Conservation (phyloP, 139 green algal species). For the Chlorella sp. region DNA sequence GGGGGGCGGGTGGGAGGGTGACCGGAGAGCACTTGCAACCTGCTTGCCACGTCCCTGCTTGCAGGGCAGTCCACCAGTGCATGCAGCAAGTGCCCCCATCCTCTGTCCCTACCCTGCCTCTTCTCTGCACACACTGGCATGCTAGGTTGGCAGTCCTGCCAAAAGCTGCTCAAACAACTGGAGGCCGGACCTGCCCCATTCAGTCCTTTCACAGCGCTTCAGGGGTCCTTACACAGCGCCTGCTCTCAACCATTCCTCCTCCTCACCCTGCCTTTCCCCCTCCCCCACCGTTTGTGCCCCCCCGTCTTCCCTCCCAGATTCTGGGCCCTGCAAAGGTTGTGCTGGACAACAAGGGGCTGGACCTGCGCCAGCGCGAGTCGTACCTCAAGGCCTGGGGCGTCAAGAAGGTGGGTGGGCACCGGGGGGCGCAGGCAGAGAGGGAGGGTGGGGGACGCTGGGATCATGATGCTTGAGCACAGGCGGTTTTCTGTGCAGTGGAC, state of each 20-base stretch:
- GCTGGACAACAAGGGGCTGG: slow-evolving; percentile 6
- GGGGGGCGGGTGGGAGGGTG: not conserved
- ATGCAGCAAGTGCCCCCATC: too few relatives aligned
- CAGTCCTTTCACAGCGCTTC: too few relatives aligned
- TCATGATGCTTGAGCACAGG: not conserved
- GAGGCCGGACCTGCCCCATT: too few relatives aligned
- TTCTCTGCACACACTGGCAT: too few relatives aligned
- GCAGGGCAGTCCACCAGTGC: too few relatives aligned
- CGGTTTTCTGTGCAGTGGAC: not conserved
- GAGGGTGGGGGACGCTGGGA: not conserved
- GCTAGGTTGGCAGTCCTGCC: too few relatives aligned
- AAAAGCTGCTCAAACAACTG: too few relatives aligned
- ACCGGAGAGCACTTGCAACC: too few relatives aligned
- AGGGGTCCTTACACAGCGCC: too few relatives aligned
- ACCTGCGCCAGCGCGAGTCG: not conserved
- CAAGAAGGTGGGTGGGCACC: slow-evolving; percentile 1
- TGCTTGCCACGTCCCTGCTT: too few relatives aligned
- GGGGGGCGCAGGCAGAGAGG: not conserved
- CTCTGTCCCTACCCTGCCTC: not conserved
- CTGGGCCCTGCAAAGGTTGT: slow-evolving; percentile 22
- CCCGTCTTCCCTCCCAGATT: not conserved
- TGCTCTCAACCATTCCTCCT: too few relatives aligned
- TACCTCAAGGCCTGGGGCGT: slow-evolving; percentile 25
- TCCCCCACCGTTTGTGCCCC: not conserved
- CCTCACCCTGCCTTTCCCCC: not conserved